A percentile compares a stretch with the other conserved stretches of the same genome.
These are phyloP conservation scores for Daldinia eschscholtzii DNA, from an alignment of 2,329 filamentous ascomycete genomes.

Conservation along the genomic window DNA sequence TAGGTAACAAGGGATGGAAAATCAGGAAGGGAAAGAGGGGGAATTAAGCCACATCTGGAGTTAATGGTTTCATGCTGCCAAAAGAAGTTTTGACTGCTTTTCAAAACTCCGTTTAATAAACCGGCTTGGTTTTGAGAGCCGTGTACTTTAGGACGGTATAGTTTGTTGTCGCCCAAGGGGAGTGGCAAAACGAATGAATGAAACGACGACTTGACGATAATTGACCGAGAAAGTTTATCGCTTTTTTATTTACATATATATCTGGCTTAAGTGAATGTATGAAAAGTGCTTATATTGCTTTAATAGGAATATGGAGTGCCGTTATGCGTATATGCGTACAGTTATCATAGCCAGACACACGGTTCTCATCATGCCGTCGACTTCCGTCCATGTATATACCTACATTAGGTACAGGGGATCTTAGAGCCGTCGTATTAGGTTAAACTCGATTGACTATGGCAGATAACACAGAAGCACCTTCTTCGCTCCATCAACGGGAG, in stretches of 20 bases:
- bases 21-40: neutral
- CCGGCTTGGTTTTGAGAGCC: neutral
- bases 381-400: neutral
- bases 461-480: neutral
- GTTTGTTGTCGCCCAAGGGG: neutral
- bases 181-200: neutral
- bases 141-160: neutral
- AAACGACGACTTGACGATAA: neutral
- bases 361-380: neutral
- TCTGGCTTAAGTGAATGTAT: neutral
- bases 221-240: neutral
- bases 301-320: neutral
- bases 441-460: constrained; percentile 18
- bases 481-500: constrained; percentile 22
- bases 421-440: too few species aligned
- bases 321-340: neutral
- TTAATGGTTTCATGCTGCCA: neutral
- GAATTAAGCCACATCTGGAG: constrained; percentile 1
- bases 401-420: too few species aligned
- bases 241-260: neutral
- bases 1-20: neutral
- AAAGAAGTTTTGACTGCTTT: neutral
- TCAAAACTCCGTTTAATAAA: neutral
- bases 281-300: neutral
- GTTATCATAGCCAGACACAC: neutral